Percentiles rank a stretch among this genome's conserved stretches.
Evolutionary conservation across 768 basidiomycete species (phyloP).

Genomic region (Kwoniella dejecticola): DNA sequence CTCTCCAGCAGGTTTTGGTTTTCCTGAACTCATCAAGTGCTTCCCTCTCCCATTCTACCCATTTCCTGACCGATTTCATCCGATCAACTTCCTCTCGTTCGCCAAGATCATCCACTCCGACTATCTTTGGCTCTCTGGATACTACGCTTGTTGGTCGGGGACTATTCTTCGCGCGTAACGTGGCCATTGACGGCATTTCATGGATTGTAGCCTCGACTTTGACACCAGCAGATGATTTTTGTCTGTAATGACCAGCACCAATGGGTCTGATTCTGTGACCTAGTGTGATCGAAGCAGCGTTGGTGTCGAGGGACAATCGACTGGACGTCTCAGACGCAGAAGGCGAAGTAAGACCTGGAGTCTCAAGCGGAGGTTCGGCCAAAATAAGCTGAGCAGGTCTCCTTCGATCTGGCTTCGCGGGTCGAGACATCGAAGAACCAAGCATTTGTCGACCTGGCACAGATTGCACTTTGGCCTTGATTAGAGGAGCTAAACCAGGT

Average conservation of each 20-base stretch:
- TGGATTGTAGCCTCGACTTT: slow-evolving; percentile 39
- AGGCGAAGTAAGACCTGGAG: slow-evolving; percentile 44
- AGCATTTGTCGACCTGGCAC: slow-evolving; percentile 29
- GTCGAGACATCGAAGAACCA: slow-evolving; percentile 29
- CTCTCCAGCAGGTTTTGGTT: slow-evolving; percentile 29
- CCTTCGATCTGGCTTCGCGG: slow-evolving; percentile 32
- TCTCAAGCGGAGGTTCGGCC: slow-evolving; percentile 19
- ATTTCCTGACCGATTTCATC: slow-evolving; percentile 28
- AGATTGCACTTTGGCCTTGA: neutral
- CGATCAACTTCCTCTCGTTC: slow-evolving; percentile 19
- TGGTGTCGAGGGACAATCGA: slow-evolving; percentile 40
- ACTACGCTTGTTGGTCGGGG: neutral
- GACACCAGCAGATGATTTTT: slow-evolving; percentile 45
- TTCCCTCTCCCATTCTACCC: slow-evolving; percentile 45
- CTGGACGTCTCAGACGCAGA: slow-evolving; percentile 44
- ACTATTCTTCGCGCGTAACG: slow-evolving; percentile 31
- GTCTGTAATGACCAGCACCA: slow-evolving; percentile 39
- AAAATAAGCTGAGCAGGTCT: slow-evolving; percentile 33
- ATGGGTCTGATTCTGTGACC: slow-evolving; percentile 18
- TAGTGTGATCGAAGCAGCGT: slow-evolving; percentile 19
- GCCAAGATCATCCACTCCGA: slow-evolving; percentile 11
- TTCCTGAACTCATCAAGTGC: slow-evolving; percentile 39
- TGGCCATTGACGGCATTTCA: slow-evolving; percentile 41
- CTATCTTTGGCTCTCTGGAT: slow-evolving; percentile 14
- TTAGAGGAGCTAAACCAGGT: slow-evolving; percentile 3